phyloP scores from a whole-genome alignment of 2,329 filamentous ascomycete genomes.

The Neurospora sp. region DNA sequence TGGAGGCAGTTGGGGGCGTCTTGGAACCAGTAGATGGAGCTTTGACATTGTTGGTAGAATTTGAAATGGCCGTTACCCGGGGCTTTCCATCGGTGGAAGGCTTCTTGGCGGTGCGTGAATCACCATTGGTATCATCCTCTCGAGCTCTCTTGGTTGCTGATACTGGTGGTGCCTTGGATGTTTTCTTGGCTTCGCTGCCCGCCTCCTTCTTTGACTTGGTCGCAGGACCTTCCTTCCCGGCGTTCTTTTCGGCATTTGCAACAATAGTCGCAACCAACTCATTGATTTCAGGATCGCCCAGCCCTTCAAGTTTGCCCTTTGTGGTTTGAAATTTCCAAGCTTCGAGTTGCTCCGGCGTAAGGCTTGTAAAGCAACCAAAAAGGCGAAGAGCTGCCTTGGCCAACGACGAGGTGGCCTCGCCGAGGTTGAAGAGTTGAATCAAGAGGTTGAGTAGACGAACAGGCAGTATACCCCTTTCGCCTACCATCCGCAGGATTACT shows the following conservation, averaged over 20 bases:
- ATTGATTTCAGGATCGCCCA: conserved; percentile 56
- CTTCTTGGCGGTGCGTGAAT: conserved; percentile 29
- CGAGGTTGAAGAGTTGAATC: conserved; percentile 12
- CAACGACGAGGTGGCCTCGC: conserved; percentile 13
- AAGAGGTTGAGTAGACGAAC: conserved; percentile 12
- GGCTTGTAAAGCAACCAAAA: conserved; percentile 10
- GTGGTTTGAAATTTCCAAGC: conserved; percentile 52
- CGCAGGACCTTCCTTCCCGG: conserved; percentile 17
- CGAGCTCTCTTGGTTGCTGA: conserved; percentile 26
- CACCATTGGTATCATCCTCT: conserved; percentile 27
- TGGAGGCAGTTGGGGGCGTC: conserved; percentile 17
- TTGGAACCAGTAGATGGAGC: conserved; percentile 18
- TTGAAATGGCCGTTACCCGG: not conserved
- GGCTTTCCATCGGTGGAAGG: conserved; percentile 18
- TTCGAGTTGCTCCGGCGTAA: conserved; percentile 12
- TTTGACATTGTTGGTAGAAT: conserved; percentile 14
- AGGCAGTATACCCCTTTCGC: conserved; percentile 5
- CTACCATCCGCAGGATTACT: conserved; percentile 8
- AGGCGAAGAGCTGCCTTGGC: conserved; percentile 16
- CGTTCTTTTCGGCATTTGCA: conserved; percentile 20
- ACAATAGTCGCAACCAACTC: conserved; percentile 42
- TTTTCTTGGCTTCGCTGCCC: conserved; percentile 11
- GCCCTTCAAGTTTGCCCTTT: conserved; percentile 52
- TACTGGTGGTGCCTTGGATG: conserved; percentile 6
- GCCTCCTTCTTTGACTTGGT: conserved; percentile 5